Conservation (phyloP, 208 protist genomes). For the Strigomonas culicis region DNA sequence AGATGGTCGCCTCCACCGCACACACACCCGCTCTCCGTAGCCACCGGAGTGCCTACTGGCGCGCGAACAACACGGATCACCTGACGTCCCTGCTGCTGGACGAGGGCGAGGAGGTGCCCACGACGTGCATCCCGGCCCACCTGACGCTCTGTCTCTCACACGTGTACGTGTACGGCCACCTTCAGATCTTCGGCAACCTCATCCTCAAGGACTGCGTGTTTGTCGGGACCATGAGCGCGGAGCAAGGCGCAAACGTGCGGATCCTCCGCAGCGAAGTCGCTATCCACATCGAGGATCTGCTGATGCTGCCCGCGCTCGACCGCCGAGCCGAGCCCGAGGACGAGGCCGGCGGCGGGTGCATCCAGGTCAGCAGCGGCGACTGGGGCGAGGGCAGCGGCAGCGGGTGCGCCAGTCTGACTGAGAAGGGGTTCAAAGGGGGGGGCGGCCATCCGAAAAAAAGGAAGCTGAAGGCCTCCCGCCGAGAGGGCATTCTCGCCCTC, state of each 20-base stretch:
- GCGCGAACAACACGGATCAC: not conserved
- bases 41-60: not conserved
- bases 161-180: slow-evolving; percentile 45
- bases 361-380: too few relatives aligned
- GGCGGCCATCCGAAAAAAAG: too few relatives aligned
- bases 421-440: too few relatives aligned
- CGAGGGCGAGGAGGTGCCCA: not conserved
- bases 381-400: too few relatives aligned
- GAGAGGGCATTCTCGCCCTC: slow-evolving; percentile 57
- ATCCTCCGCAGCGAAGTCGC: slow-evolving; percentile 33
- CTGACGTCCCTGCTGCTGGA: too few relatives aligned
- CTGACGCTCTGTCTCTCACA: slow-evolving; percentile 40
- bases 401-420: too few relatives aligned
- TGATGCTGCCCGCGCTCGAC: slow-evolving; percentile 13
- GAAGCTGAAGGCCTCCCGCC: slow-evolving; percentile 17
- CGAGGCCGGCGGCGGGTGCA: not conserved
- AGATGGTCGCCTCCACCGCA: too few relatives aligned
- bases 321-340: not conserved
- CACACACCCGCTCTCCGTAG: too few relatives aligned
- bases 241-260: slow-evolving; percentile 36
- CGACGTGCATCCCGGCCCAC: slow-evolving; percentile 31
- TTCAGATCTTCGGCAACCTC: slow-evolving; percentile 51
- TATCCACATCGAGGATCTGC: slow-evolving; percentile 29
- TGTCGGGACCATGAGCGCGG: slow-evolving; percentile 40
- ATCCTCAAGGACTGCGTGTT: slow-evolving; percentile 54